Evolutionary conservation across 2,329 filamentous ascomycete species (phyloP).

Genomic region (Didymella segeticola): DNA sequence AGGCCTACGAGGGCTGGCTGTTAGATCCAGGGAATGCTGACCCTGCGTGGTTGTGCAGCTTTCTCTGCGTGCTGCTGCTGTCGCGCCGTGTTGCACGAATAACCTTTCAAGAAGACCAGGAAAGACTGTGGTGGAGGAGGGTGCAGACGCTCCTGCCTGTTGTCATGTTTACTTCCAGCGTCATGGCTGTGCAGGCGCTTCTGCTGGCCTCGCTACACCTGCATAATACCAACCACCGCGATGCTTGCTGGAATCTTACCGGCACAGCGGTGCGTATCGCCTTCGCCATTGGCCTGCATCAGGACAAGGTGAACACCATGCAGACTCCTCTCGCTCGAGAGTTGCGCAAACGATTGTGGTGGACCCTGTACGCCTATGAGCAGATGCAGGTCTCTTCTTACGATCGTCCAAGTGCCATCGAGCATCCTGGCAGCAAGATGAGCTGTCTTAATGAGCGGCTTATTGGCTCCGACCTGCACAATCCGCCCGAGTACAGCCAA

Average conservation of each 20-base stretch:
- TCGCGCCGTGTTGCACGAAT: constrained; percentile 46
- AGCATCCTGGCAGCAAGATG: constrained; percentile 46
- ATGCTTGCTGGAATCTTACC: constrained; percentile 54
- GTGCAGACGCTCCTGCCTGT: constrained; percentile 51
- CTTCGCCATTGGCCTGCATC: constrained; percentile 55
- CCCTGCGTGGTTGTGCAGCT: constrained; percentile 51
- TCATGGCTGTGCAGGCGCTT: constrained; percentile 52
- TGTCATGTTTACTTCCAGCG: constrained; percentile 53
- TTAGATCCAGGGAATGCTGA: constrained; percentile 42
- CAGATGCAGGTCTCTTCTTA: constrained; percentile 54
- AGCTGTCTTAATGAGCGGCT: constrained; percentile 47
- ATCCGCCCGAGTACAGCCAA: constrained; percentile 48
- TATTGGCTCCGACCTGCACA: constrained; percentile 39
- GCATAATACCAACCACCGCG: constrained; percentile 55
- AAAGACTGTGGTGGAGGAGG: constrained; percentile 52
- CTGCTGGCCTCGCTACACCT: constrained; percentile 53
- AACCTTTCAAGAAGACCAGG: constrained; percentile 46
- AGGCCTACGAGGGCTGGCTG: constrained; percentile 49
- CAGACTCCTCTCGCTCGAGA: constrained; percentile 51
- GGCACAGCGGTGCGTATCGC: constrained; percentile 54
- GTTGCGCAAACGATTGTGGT: constrained; percentile 61
- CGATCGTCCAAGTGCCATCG: constrained; percentile 54
- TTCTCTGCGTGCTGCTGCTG: constrained; percentile 52
- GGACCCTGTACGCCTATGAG: constrained; percentile 59
- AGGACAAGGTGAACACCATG: constrained; percentile 47